Percentiles rank a stretch among this genome's conserved stretches.
phyloP scores from a whole-genome alignment of 1,284 basidiomycete genomes.

The Tilletia setariae region DNA sequence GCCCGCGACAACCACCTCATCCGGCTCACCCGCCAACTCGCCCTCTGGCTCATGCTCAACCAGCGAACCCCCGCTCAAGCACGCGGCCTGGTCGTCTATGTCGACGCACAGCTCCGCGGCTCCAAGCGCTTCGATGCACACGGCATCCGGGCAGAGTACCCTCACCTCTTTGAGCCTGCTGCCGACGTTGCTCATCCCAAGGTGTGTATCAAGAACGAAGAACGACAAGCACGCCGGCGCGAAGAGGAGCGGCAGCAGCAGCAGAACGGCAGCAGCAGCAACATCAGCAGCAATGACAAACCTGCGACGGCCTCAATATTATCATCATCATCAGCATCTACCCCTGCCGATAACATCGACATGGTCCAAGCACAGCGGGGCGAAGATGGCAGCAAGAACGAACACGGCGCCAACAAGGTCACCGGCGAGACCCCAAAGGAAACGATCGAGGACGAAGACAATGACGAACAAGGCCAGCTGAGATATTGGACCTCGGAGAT shows the following conservation, averaged over 20 bases:
- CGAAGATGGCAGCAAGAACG: neutral
- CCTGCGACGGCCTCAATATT: too few relatives aligned
- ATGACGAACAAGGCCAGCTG: conserved; percentile 69
- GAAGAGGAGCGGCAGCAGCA: conserved; percentile 17
- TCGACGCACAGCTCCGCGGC: conserved; percentile 84
- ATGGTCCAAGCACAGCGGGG: conserved; percentile 9
- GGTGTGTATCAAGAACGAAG: neutral
- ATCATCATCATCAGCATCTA: too few relatives aligned
- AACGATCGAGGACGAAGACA: conserved; percentile 57
- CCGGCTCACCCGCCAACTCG: conserved; percentile 86
- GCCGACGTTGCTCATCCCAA: neutral
- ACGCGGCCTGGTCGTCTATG: conserved; percentile 61
- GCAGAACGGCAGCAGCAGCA: conserved; percentile 15
- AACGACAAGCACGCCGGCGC: neutral
- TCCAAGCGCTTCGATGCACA: conserved; percentile 92
- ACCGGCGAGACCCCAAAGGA: neutral
- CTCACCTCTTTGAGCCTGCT: conserved; percentile 77
- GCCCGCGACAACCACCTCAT: conserved; percentile 95
- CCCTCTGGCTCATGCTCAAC: conserved; percentile 56
- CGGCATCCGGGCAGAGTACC: conserved; percentile 79
- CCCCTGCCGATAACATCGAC: conserved; percentile 13
- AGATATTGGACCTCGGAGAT: conserved; percentile 97
- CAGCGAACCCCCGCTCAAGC: neutral
- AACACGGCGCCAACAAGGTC: neutral
- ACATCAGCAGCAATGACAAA: conserved; percentile 15